Evolutionary conservation across 1,284 basidiomycete species (phyloP).

Genomic region (Porodaedalea pini): DNA sequence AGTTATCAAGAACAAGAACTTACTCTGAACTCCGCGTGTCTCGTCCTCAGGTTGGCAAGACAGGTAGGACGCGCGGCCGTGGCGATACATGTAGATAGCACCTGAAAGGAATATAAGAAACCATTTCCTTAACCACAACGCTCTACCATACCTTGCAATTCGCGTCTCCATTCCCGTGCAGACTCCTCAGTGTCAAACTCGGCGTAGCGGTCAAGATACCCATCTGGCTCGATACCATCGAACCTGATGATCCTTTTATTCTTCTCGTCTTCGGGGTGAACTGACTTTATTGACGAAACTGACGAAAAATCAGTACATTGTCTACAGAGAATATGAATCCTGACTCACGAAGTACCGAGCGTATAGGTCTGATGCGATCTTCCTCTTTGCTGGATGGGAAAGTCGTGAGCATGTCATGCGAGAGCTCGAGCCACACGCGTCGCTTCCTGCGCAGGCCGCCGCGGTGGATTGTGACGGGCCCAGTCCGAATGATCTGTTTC

Average conservation of each 20-base stretch:
- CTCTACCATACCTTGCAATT: constrained; percentile 41
- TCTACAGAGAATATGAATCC: background rate
- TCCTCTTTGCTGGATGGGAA: constrained; percentile 55
- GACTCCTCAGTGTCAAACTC: constrained; percentile 63
- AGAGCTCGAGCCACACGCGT: constrained; percentile 65
- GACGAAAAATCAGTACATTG: constrained; percentile 18
- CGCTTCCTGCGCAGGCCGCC: constrained; percentile 41
- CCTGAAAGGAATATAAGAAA: constrained; percentile 29
- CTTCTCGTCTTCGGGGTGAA: constrained; percentile 42
- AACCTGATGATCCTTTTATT: constrained; percentile 42
- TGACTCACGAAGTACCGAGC: constrained; percentile 49
- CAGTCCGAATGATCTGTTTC: constrained; percentile 45
- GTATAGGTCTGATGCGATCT: constrained; percentile 51
- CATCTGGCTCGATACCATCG: constrained; percentile 32
- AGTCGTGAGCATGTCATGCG: constrained; percentile 57
- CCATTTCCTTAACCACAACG: background rate
- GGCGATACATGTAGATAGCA: constrained; percentile 45
- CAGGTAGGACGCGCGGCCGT: constrained; percentile 38
- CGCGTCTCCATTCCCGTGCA: constrained; percentile 56
- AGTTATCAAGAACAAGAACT: background rate
- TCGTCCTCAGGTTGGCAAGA: constrained; percentile 33
- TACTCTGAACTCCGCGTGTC: constrained; percentile 42
- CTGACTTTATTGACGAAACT: constrained; percentile 43
- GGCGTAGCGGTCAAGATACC: constrained; percentile 28
- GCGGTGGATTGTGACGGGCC: constrained; percentile 49